Conservation (phyloP, 2,329 filamentous ascomycete species). For the Fusarium compactum region DNA sequence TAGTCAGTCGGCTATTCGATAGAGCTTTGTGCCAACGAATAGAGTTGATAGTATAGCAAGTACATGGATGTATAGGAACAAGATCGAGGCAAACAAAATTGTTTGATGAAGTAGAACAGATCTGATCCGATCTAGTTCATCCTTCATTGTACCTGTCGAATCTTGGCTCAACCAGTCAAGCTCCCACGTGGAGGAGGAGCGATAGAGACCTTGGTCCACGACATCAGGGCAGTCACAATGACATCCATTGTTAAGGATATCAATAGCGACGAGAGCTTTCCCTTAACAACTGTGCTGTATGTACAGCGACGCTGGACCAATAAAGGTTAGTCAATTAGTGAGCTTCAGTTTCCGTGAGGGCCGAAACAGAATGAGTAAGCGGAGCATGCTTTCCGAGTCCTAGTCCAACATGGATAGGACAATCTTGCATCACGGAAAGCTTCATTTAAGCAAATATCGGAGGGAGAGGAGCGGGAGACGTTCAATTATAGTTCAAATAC, state of each 20-base stretch:
- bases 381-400: constrained; percentile 19
- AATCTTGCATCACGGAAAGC: background rate
- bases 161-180: constrained; percentile 16
- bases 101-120: constrained; percentile 17
- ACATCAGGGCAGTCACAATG: background rate
- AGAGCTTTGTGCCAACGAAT: background rate
- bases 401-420: background rate
- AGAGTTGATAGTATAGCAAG: constrained; percentile 13
- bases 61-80: constrained; percentile 11
- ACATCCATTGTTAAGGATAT: background rate
- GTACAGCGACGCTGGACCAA: constrained; percentile 25
- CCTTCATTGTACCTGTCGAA: background rate
- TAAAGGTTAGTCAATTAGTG: constrained; percentile 19
- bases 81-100: constrained; percentile 3
- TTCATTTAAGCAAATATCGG: background rate
- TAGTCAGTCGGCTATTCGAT: constrained; percentile 3
- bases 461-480: constrained; percentile 22
- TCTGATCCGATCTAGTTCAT: constrained; percentile 1
- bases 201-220: background rate
- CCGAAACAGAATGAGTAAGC: constrained; percentile 9
- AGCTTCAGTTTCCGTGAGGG: constrained; percentile 11
- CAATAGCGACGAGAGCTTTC: background rate
- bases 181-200: constrained; percentile 32
- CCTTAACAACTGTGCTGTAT: constrained; percentile 4
- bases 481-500: constrained; percentile 37